Conservation (phyloP, 805 yeast genomes). For the Ogataea siamensis region DNA sequence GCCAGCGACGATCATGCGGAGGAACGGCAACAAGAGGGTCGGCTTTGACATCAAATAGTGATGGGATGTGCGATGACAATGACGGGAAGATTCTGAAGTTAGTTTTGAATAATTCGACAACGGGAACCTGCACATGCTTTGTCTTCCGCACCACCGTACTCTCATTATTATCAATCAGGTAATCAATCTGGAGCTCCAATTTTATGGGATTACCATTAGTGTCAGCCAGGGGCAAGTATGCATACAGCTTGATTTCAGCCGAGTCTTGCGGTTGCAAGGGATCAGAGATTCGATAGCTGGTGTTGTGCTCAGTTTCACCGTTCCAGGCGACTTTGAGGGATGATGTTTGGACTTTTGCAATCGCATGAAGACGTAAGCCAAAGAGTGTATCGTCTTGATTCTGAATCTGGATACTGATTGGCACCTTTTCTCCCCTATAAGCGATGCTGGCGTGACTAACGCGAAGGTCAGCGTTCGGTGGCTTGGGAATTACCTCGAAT, state of each 20-base stretch:
- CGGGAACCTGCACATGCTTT: slow-evolving; percentile 23
- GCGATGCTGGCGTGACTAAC: slow-evolving; percentile 29
- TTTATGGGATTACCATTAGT: slow-evolving; percentile 16
- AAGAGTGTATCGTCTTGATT: slow-evolving; percentile 35
- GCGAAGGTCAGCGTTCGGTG: slow-evolving; percentile 34
- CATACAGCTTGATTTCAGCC: slow-evolving; percentile 6
- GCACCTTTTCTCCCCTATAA: slow-evolving; percentile 33
- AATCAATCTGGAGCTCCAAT: slow-evolving; percentile 24
- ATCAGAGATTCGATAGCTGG: slow-evolving; percentile 11
- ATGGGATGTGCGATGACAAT: slow-evolving; percentile 28
- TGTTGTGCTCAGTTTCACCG: slow-evolving; percentile 9
- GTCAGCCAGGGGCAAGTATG: slow-evolving; percentile 24
- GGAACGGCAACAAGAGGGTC: slow-evolving; percentile 23
- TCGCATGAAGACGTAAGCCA: slow-evolving; percentile 28
- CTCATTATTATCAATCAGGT: slow-evolving; percentile 30
- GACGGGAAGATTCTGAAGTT: slow-evolving; percentile 35
- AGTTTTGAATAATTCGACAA: slow-evolving; percentile 33
- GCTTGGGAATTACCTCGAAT: slow-evolving; percentile 38
- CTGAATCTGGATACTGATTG: slow-evolving; percentile 24
- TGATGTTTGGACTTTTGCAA: slow-evolving; percentile 13
- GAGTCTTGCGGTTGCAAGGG: slow-evolving; percentile 10
- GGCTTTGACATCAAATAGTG: slow-evolving; percentile 21
- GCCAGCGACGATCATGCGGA: slow-evolving; percentile 38
- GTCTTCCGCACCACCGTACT: slow-evolving; percentile 31
- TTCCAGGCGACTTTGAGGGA: slow-evolving; percentile 23